A percentile compares a stretch with the other conserved stretches of the same genome.
Conservation (phyloP, 805 yeast species). For the Candida peoriensis region DNA sequence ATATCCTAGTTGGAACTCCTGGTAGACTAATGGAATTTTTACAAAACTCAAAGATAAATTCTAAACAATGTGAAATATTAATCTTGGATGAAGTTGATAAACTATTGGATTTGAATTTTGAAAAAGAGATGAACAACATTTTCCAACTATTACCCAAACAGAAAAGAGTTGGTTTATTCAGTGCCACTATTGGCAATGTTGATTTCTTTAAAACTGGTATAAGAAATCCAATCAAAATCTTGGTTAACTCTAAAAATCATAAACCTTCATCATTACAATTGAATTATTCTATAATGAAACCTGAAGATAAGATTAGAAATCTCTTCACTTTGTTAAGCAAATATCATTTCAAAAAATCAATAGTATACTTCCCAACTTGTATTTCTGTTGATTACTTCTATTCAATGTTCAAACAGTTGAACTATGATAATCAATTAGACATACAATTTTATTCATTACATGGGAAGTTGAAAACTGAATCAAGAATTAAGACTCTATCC, state of each 20-base stretch:
- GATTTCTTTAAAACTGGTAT: slow-evolving; percentile 82
- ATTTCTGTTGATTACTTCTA: slow-evolving; percentile 75
- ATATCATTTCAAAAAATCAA: slow-evolving; percentile 66
- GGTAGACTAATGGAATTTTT: slow-evolving; percentile 81
- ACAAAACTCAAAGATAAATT: slow-evolving; percentile 44
- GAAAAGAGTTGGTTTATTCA: slow-evolving; percentile 87
- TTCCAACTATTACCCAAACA: slow-evolving; percentile 77
- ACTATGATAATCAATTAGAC: slow-evolving; percentile 23
- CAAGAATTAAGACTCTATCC: slow-evolving; percentile 69
- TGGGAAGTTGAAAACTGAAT: slow-evolving; percentile 81
- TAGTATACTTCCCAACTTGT: slow-evolving; percentile 92
- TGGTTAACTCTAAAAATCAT: slow-evolving; percentile 55
- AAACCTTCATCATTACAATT: slow-evolving; percentile 64
- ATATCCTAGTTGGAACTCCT: slow-evolving; percentile 85
- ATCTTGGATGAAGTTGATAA: slow-evolving; percentile 93
- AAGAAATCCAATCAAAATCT: slow-evolving; percentile 85
- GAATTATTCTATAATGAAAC: slow-evolving; percentile 52
- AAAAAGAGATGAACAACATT: slow-evolving; percentile 61
- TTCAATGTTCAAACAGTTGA: slow-evolving; percentile 41
- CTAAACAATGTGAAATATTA: slow-evolving; percentile 62
- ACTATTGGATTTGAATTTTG: slow-evolving; percentile 73
- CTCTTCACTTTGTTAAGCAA: slow-evolving; percentile 49
- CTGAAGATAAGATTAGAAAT: slow-evolving; percentile 56
- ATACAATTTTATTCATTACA: slow-evolving; percentile 68
- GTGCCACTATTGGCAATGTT: slow-evolving; percentile 88